Base-by-base conservation (phyloP, 768 basidiomycete genomes). In the Gymnopilus junonius region DNA sequence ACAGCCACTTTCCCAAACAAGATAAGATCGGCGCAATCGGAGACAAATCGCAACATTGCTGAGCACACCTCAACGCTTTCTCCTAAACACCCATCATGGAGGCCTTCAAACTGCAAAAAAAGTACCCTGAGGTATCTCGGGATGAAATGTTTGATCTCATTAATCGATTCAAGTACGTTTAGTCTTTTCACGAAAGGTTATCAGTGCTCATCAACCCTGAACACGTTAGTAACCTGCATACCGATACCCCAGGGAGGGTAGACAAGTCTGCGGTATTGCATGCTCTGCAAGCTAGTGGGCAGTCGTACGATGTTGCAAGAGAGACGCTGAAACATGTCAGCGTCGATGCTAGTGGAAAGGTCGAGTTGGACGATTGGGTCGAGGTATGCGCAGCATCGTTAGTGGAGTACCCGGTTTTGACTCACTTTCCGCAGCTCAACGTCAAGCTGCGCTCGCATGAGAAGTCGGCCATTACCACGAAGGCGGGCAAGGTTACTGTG, bases 301-400 rank as follows among this genome's bases (percentile, higher is more conserved):
- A 95, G 73, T 93, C 93, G 1, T 98, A 98, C 71, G 96, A 99
- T 79, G 80, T 89, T 66, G 95, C 89, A 4, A 80, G 93, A 69
- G 93, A 94, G 76, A 93, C 96, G 0, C 81, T 99, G 75, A 99
- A 99, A 79, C 85, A 90, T 68, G 96, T 98, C 72, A 92, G 89
- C 62, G 88, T 98, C 54, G 97, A 99, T 75, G 91, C 97, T 5
- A 94, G 92, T 75, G 97, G 97, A 46, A 94, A 95, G 75, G 89
- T 99, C 62, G 97, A 98, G 76, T 80, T 99, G 62, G 97, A 99
- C 68, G 97, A 99, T 73, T 99, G 94, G 91, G 96, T 99, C 46
- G 97, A 99, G 86, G 92, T 96, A 66, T 63, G 86, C 61, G 42
- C 35, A 53, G 23, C 40, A 42, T 66, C 58, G 42, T 67, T 59